A percentile compares a stretch with the other conserved stretches of the same genome.
Evolutionary conservation across 768 basidiomycete genomes (phyloP).

Genomic region (Pisolithus albus): DNA sequence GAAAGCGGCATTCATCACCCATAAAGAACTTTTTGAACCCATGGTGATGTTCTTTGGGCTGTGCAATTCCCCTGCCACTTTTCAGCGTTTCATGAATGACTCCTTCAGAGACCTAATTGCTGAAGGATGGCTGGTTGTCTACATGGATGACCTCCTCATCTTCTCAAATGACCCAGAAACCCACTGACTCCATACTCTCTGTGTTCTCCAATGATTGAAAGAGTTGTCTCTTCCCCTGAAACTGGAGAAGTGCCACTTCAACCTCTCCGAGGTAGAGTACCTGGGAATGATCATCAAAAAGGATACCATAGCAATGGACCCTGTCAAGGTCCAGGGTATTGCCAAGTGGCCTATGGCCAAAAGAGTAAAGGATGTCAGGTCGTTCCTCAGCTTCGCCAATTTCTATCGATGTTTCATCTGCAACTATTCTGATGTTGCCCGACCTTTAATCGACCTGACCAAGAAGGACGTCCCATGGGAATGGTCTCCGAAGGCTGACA

Average conservation of each 20-base stretch:
- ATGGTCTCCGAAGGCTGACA: not conserved
- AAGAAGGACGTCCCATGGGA: not conserved
- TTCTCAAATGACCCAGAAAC: not conserved
- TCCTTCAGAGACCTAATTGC: too few species aligned
- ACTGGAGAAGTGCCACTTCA: not conserved
- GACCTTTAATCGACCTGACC: not conserved
- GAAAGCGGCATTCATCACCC: not conserved
- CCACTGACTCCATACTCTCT: not conserved
- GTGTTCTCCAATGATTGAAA: not conserved
- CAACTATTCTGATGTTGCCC: not conserved
- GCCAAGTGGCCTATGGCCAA: not conserved
- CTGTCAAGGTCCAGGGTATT: not conserved
- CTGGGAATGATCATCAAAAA: not conserved
- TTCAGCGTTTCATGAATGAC: too few species aligned
- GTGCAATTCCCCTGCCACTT: too few species aligned
- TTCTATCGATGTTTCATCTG: not conserved
- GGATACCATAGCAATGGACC: not conserved
- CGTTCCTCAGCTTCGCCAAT: not conserved
- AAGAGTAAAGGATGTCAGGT: not conserved
- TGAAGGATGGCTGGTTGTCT: not conserved
- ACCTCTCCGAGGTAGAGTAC: not conserved
- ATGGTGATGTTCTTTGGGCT: not conserved
- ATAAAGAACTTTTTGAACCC: not conserved
- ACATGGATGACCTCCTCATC: not conserved
- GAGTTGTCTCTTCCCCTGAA: not conserved